Conservation (phyloP, 345 rosid species). For the Arabidopsis arenosa region DNA sequence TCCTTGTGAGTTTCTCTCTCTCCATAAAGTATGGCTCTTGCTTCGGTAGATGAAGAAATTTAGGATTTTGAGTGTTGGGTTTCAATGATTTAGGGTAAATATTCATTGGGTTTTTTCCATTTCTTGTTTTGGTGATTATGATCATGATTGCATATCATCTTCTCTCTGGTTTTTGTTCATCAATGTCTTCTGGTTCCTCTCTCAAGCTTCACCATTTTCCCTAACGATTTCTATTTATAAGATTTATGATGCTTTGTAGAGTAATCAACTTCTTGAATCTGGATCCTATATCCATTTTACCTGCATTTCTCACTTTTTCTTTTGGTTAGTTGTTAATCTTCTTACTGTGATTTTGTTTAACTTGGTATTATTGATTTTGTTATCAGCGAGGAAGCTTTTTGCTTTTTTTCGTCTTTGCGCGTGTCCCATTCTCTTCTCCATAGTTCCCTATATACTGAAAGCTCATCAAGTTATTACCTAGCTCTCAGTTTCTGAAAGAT, state of each 20-base stretch:
- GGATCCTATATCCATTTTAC: background rate
- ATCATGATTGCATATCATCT: background rate
- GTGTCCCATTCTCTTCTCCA: conserved; percentile 99
- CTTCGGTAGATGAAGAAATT: background rate
- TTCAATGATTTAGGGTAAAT: conserved; percentile 47
- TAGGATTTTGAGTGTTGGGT: conserved; percentile 1
- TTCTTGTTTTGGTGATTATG: conserved; percentile 10
- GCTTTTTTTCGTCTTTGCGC: conserved; percentile 60
- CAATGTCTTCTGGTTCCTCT: conserved; percentile 1
- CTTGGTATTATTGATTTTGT: conserved; percentile 23
- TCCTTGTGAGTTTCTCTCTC: conserved; percentile 47
- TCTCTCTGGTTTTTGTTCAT: background rate
- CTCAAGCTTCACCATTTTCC: conserved; percentile 23
- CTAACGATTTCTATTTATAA: background rate
- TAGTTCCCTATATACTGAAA: conserved; percentile 32
- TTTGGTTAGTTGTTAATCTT: background rate
- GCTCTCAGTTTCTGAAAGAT: conserved; percentile 42
- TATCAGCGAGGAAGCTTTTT: conserved; percentile 53
- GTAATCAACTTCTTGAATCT: background rate
- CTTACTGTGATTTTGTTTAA: conserved; percentile 9
- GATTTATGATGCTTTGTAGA: background rate
- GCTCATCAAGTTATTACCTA: background rate
- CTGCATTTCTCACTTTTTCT: conserved; percentile 6
- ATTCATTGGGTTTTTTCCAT: background rate
- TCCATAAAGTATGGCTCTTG: background rate